These are phyloP conservation scores for Lepidium africanum DNA, from an alignment of 345 rosid genomes.

Conservation along the genomic window DNA sequence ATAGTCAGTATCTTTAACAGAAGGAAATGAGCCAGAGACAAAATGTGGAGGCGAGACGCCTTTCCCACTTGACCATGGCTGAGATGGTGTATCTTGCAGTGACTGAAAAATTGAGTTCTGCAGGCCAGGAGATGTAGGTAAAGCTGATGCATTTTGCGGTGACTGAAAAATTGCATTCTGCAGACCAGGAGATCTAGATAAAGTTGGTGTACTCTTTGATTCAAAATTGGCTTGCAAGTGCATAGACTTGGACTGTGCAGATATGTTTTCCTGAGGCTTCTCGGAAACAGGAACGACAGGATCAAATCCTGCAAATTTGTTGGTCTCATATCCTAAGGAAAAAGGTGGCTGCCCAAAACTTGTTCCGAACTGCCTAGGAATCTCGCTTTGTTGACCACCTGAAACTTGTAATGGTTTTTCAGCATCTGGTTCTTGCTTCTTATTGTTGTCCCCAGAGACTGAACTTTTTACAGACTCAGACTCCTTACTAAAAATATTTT, in stretches of 20 bases:
- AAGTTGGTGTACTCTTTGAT: conserved; percentile 27
- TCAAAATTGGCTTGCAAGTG: conserved; percentile 26
- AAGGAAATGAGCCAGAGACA: conserved; percentile 23
- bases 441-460: conserved; percentile 23
- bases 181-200: conserved; percentile 27
- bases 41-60: conserved; percentile 25
- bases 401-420: conserved; percentile 26
- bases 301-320: conserved; percentile 31
- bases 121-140: conserved; percentile 27
- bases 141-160: conserved; percentile 19
- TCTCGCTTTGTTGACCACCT: conserved; percentile 28
- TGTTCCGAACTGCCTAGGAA: conserved; percentile 29
- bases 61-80: conserved; percentile 40
- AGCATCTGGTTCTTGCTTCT: conserved; percentile 25
- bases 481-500: conserved; percentile 8
- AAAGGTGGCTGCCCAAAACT: conserved; percentile 34
- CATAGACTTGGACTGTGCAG: conserved; percentile 23
- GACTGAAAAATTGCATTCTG: conserved; percentile 35
- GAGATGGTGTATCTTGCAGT: conserved; percentile 34
- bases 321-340: conserved; percentile 32
- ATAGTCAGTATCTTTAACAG: conserved; percentile 30
- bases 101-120: conserved; percentile 36
- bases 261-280: conserved; percentile 23
- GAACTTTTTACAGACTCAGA: conserved; percentile 21
- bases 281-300: conserved; percentile 31